Percentiles rank a stretch among this genome's conserved stretches.
Evolutionary conservation across 768 basidiomycete species (phyloP).

Genomic region (Calocybe gangraenosa): DNA sequence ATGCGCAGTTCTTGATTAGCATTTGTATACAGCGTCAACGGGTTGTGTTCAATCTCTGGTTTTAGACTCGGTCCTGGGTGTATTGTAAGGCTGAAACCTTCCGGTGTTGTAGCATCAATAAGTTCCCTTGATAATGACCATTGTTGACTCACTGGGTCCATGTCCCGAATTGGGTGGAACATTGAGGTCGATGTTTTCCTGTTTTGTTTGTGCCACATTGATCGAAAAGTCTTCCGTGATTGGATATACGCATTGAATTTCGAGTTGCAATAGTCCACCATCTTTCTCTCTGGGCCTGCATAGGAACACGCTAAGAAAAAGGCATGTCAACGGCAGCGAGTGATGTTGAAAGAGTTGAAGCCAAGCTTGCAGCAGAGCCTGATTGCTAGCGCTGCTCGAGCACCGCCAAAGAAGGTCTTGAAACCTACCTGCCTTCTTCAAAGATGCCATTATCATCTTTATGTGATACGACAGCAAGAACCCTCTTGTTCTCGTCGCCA

Average conservation of each 20-base stretch:
- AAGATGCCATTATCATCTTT: slow-evolving; percentile 33
- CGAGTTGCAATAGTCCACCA: slow-evolving; percentile 28
- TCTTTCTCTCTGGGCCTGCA: slow-evolving; percentile 32
- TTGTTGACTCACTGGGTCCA: neutral
- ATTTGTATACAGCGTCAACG: slow-evolving; percentile 41
- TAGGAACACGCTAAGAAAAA: slow-evolving; percentile 40
- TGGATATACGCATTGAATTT: slow-evolving; percentile 50
- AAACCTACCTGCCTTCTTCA: slow-evolving; percentile 55
- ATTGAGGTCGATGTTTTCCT: slow-evolving; percentile 31
- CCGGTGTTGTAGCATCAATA: neutral
- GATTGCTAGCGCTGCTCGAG: neutral
- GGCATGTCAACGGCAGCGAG: slow-evolving; percentile 5
- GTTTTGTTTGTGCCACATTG: slow-evolving; percentile 51
- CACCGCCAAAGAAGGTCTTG: neutral
- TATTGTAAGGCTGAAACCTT: slow-evolving; percentile 56
- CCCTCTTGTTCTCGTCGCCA: slow-evolving; percentile 24
- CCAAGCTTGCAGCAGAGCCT: too few relatives aligned
- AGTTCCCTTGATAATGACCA: neutral
- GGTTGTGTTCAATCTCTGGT: slow-evolving; percentile 18
- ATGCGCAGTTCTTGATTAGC: slow-evolving; percentile 43
- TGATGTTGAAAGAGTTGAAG: too few relatives aligned
- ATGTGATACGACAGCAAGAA: slow-evolving; percentile 51
- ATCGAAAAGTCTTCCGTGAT: slow-evolving; percentile 53
- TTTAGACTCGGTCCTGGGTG: slow-evolving; percentile 34
- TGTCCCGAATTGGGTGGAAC: slow-evolving; percentile 9